Percentiles rank a stretch among this genome's conserved stretches.
phyloP scores from a whole-genome alignment of 805 yeast species.

The Candida methanosorbosa region DNA sequence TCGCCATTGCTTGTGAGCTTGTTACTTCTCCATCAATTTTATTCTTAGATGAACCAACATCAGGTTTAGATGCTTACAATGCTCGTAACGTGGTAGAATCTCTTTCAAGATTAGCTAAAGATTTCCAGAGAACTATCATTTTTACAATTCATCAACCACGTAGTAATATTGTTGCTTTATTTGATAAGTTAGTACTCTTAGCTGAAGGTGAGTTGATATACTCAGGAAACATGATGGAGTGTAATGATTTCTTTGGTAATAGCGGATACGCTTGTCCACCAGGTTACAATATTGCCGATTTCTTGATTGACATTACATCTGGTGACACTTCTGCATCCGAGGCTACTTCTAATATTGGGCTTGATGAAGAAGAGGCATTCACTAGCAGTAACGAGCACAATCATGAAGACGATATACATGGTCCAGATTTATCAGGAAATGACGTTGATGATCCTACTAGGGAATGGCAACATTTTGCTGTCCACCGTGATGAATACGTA shows the following conservation, averaged over 20 bases:
- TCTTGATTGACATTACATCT: slow-evolving; percentile 82
- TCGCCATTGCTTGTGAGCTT: slow-evolving; percentile 87
- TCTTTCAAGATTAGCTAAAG: slow-evolving; percentile 68
- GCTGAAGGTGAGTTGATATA: slow-evolving; percentile 82
- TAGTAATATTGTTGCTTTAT: slow-evolving; percentile 86
- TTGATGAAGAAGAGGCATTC: slow-evolving; percentile 13
- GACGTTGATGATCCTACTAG: slow-evolving; percentile 46
- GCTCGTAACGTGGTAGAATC: slow-evolving; percentile 88
- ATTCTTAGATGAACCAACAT: slow-evolving; percentile 88
- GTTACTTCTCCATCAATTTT: slow-evolving; percentile 82
- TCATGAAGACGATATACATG: slow-evolving; percentile 24
- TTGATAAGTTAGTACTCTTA: slow-evolving; percentile 72
- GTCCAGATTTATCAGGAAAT: slow-evolving; percentile 10
- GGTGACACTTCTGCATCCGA: not conserved
- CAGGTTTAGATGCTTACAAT: slow-evolving; percentile 90
- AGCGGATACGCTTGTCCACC: slow-evolving; percentile 78
- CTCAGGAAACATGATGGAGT: slow-evolving; percentile 74
- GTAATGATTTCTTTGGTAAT: slow-evolving; percentile 64
- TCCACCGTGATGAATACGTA: slow-evolving; percentile 64
- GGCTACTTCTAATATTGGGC: not conserved
- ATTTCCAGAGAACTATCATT: slow-evolving; percentile 78
- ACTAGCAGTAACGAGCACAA: slow-evolving; percentile 12
- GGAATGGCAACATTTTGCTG: slow-evolving; percentile 84
- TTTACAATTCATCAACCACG: slow-evolving; percentile 97
- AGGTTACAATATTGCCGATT: slow-evolving; percentile 93